Percentiles rank a stretch among this genome's conserved stretches.
Evolutionary conservation across 108 stramenopile species (phyloP).

Genomic region (Parietichytrium sp.): DNA sequence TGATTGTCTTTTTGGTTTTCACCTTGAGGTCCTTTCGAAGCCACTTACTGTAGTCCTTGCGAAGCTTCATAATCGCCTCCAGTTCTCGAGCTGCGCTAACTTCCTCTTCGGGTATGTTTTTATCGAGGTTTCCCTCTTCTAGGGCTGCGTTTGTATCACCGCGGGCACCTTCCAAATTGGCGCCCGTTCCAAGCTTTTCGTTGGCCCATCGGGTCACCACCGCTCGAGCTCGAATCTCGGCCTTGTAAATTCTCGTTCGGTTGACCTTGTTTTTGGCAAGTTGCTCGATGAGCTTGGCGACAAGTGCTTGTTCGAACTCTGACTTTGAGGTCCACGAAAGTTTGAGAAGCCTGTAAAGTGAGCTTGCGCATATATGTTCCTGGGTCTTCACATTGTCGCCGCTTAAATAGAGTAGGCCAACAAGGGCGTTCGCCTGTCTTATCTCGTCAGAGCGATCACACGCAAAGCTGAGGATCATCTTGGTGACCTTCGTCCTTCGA

Average conservation of each 20-base stretch:
- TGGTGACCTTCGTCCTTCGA: not conserved
- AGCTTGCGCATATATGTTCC: not conserved
- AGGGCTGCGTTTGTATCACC: not conserved
- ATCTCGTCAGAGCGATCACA: not conserved
- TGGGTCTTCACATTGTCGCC: constrained; percentile 28
- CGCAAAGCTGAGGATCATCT: not conserved
- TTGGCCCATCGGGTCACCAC: not conserved
- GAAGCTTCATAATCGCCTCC: not conserved
- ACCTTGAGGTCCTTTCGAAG: too few relatives aligned
- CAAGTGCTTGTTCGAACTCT: not conserved
- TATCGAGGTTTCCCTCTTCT: not conserved
- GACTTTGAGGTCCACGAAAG: not conserved
- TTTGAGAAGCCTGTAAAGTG: not conserved
- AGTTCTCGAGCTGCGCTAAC: not conserved
- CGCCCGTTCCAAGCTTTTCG: not conserved
- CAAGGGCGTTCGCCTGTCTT: not conserved
- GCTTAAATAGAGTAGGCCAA: constrained; percentile 16
- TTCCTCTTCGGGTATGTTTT: not conserved
- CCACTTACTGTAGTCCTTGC: not conserved
- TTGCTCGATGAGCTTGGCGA: constrained; percentile 10
- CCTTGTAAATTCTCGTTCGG: not conserved
- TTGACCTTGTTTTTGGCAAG: constrained; percentile 17
- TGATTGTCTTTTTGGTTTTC: too few relatives aligned
- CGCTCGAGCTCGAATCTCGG: constrained; percentile 32
- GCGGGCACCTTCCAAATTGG: not conserved